Percentiles rank a stretch among this genome's conserved stretches.
Conservation (phyloP, 192 early-diverging fungal genomes). For the Podila epigama region DNA sequence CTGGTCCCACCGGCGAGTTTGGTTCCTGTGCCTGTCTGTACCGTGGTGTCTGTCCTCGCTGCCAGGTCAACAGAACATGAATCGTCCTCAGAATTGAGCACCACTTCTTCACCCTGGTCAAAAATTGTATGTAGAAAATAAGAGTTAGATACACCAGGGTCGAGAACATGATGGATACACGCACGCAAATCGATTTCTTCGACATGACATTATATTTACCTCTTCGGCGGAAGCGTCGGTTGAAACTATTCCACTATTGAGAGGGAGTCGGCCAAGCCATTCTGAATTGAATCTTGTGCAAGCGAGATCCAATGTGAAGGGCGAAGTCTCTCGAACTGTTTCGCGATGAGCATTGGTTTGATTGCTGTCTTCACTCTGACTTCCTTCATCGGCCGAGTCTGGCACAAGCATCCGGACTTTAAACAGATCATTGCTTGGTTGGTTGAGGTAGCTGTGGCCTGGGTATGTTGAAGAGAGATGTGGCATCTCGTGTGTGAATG, state of each 20-base stretch:
- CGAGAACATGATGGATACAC: not conserved
- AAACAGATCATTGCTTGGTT: too few species aligned
- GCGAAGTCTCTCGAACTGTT: not conserved
- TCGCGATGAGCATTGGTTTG: not conserved
- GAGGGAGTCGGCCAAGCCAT: not conserved
- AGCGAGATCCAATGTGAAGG: not conserved
- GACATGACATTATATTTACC: too few species aligned
- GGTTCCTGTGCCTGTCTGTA: too few species aligned
- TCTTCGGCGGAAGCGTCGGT: not conserved
- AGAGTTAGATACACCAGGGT: not conserved
- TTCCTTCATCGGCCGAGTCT: slow-evolving; percentile 1
- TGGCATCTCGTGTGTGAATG: too few species aligned
- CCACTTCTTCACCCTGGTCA: not conserved
- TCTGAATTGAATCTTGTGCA: not conserved
- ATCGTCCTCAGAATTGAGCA: slow-evolving; percentile 8
- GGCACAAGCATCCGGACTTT: not conserved
- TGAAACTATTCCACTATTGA: not conserved
- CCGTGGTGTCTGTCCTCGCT: too few species aligned
- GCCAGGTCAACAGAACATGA: not conserved
- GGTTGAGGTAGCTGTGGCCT: not conserved
- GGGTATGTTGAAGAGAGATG: too few species aligned
- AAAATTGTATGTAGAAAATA: too few species aligned
- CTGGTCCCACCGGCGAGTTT: too few species aligned
- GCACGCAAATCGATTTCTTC: too few species aligned
- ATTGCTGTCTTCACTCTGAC: too few species aligned